A percentile compares a stretch with the other conserved stretches of the same genome.
These are phyloP conservation scores for Monilinia polystroma DNA, from an alignment of 2,329 filamentous ascomycete species.

Conservation along the genomic window DNA sequence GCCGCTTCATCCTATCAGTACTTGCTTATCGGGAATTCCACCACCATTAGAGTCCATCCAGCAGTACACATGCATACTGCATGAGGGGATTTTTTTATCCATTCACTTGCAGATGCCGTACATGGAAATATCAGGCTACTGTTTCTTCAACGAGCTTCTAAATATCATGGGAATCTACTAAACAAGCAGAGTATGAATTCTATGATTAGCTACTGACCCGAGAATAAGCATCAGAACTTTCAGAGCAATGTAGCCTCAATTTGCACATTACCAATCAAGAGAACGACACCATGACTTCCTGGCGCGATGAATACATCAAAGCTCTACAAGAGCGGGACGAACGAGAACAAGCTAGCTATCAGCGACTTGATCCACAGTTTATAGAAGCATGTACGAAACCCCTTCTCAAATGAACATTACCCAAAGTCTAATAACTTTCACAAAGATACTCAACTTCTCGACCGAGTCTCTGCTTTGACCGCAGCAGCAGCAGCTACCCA, in stretches of 20 bases:
- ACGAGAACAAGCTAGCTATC: conserved; percentile 61
- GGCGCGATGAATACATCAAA: conserved; percentile 78
- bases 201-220: conserved; percentile 7
- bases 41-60: not conserved
- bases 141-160: not conserved
- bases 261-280: conserved; percentile 20
- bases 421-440: conserved; percentile 23
- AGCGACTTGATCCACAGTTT: conserved; percentile 60
- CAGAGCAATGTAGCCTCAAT: conserved; percentile 22
- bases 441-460: conserved; percentile 64
- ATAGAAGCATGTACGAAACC: conserved; percentile 72
- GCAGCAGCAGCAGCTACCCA: conserved; percentile 50
- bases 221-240: not conserved
- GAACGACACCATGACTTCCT: conserved; percentile 44
- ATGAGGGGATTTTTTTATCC: conserved; percentile 9
- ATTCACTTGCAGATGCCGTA: conserved; percentile 11
- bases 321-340: conserved; percentile 71
- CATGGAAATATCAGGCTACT: conserved; percentile 4
- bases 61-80: conserved; percentile 2
- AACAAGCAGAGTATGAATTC: not conserved
- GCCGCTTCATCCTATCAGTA: conserved; percentile 28
- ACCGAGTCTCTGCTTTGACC: conserved; percentile 64
- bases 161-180: not conserved
- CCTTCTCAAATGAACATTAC: conserved; percentile 5
- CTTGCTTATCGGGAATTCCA: conserved; percentile 15